Percentiles rank a stretch among this genome's conserved stretches.
phyloP scores from a whole-genome alignment of 345 rosid genomes.

The Bruguiera gymnorhiza region DNA sequence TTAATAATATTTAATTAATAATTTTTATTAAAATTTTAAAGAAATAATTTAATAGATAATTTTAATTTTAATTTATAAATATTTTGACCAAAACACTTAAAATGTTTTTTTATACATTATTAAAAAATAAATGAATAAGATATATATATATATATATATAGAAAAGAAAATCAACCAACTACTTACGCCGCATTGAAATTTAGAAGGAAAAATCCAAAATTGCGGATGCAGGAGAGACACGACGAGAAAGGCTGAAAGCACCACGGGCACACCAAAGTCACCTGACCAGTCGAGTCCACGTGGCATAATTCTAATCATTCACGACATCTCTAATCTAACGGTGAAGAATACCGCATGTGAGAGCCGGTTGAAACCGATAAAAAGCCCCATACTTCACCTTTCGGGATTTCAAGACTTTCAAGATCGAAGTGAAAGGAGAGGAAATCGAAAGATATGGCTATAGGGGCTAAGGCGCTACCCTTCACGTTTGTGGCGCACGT shows the following conservation, averaged over 20 bases:
- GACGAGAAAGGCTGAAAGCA: not conserved
- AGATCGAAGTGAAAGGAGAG: not conserved
- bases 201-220: not conserved
- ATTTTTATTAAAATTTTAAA: not conserved
- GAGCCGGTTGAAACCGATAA: not conserved
- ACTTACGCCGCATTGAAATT: too few relatives aligned
- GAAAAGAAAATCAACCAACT: too few relatives aligned
- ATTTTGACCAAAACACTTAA: too few relatives aligned
- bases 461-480: conserved; percentile 47
- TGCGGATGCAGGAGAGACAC: not conserved
- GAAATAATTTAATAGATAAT: not conserved
- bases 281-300: not conserved
- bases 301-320: conserved; percentile 8
- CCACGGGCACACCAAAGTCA: too few relatives aligned
- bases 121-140: too few relatives aligned
- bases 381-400: too few relatives aligned
- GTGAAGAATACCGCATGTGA: not conserved
- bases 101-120: too few relatives aligned
- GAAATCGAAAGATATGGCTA: conserved; percentile 32
- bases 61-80: not conserved
- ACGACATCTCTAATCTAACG: conserved; percentile 16
- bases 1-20: not conserved
- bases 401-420: not conserved
- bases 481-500: conserved; percentile 60
- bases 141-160: too few relatives aligned